These are phyloP conservation scores for Schizosaccharomyces versatilis DNA, from an alignment of 1,139 yeast species.

Conservation along the genomic window DNA sequence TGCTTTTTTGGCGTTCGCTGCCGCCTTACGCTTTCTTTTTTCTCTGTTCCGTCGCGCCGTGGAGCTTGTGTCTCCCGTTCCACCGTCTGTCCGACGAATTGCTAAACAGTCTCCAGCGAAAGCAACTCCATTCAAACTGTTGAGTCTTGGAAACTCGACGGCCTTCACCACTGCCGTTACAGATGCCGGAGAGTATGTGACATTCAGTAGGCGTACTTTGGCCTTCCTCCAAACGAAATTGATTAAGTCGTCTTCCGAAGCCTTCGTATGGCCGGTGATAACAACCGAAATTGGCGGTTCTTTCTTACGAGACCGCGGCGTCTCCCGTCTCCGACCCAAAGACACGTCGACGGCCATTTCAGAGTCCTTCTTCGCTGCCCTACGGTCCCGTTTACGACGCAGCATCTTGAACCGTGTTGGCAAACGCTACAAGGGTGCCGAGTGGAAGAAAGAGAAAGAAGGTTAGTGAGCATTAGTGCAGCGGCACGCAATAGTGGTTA, in stretches of 20 bases:
- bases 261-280: conserved; percentile 1
- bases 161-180: not conserved
- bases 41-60: not conserved
- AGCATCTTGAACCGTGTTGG: not conserved
- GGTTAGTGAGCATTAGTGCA: not conserved
- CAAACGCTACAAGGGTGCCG: not conserved
- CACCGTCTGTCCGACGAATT: not conserved
- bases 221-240: conserved; percentile 1
- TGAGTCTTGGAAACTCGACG: not conserved
- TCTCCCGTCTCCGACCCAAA: not conserved
- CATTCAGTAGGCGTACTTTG: conserved; percentile 1
- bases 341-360: not conserved
- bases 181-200: not conserved
- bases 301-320: not conserved
- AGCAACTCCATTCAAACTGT: not conserved
- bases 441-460: not conserved
- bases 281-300: conserved; percentile 1
- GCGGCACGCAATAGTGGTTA: no score
- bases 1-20: not conserved
- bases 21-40: not conserved
- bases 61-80: not conserved
- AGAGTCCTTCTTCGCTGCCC: not conserved
- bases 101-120: conserved; percentile 1
- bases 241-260: not conserved
- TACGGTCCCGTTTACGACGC: conserved; percentile 1